Evolutionary conservation across 208 protist genomes (phyloP).

Genomic region (Acanthamoeba healyi): DNA sequence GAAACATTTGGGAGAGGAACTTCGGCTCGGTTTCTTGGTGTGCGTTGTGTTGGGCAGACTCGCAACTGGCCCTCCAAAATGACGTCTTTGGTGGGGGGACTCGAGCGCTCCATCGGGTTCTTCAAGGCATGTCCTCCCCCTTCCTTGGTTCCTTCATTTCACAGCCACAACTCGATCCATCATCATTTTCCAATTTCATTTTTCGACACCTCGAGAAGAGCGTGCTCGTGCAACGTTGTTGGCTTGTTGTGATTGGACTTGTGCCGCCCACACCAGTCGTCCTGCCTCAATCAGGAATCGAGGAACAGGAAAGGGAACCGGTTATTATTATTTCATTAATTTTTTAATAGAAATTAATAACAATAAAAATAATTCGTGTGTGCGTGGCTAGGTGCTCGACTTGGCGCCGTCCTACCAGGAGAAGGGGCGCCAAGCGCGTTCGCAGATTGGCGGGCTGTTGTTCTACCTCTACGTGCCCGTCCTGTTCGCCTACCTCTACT

Average conservation of each 20-base stretch:
- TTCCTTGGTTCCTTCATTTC: neutral
- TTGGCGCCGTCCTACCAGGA: constrained; percentile 15
- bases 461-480: constrained; percentile 34
- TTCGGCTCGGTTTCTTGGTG: no score
- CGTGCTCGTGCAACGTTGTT: no score
- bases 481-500: constrained; percentile 40
- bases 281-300: no score
- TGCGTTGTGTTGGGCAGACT: no score
- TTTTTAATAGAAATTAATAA: neutral
- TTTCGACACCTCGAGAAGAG: no score
- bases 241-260: no score
- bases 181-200: no score
- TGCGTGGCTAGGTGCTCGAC: neutral
- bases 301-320: no score
- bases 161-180: no score
- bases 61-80: neutral
- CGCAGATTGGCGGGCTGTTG: constrained; percentile 14
- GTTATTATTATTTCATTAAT: no score
- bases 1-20: no score
- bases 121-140: neutral
- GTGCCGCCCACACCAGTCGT: no score
- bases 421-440: neutral
- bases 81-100: neutral
- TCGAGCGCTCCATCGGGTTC: constrained; percentile 19
- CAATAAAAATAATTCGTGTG: neutral